Base-by-base conservation (phyloP, 306 rosid species). In the Fragaria vesca region DNA sequence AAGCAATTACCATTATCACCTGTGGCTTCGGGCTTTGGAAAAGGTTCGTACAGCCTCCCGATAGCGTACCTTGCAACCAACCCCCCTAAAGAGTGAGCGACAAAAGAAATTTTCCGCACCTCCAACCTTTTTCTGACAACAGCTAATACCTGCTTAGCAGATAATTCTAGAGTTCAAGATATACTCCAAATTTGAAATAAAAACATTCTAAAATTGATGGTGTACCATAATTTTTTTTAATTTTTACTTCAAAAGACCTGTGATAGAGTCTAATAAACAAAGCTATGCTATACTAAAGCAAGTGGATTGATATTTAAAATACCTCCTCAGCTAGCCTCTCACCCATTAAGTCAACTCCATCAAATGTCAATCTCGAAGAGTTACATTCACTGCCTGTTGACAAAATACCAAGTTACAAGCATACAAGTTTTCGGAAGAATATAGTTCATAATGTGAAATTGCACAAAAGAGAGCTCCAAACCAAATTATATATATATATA, bases 51-150 rank as follows among this genome's bases (percentile, higher is more conserved):
- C 66, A 95, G 91, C 86, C 86, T 92, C 50, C 97, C 98, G 57
- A 95, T 83, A 73, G 98, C 98, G 84, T 91, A 95, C 84, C 98
- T 88, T 76, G 98, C 93, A 60, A 92, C 89, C 88, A 95, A 87
- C 30, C 98, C 98, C 51, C 98, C 98, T 76, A 95, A 85, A 83
- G 98, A 95, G 86, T 92, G 97, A 36, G 97, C 97, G 73, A 95
- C 98, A 80, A 95, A 92, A 71, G 98, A 95, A 69, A 95, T 92
- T 82, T 92, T 92, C 76, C 21, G 89, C 83, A 92, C 86, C 86
- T 80, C 87, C 48, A 92, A 91, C 88, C 91, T 83, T 12, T 69
- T 85, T 80, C 82, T 87, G 68, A 85, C 79, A 68, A 92, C 92
- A 52, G 86, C 85, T 63, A 69, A 76, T n/a, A 94, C 97, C 98